Evolutionary conservation across 768 basidiomycete species (phyloP).

Genomic region (Fibroporia radiculosa): DNA sequence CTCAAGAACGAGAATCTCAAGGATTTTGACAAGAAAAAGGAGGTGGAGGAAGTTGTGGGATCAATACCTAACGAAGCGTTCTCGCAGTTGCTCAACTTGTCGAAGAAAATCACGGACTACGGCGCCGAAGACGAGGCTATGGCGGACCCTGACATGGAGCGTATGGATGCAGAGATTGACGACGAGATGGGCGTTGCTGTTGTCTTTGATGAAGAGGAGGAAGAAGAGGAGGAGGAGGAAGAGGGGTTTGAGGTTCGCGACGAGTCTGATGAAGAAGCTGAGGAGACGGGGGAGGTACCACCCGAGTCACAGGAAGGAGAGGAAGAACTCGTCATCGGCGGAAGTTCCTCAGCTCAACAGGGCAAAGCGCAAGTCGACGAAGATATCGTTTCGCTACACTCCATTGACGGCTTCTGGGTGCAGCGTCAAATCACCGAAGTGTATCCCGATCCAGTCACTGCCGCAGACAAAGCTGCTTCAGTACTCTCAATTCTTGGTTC

Average conservation of each 20-base stretch:
- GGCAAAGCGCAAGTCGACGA: slow-evolving; percentile 54
- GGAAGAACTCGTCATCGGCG: slow-evolving; percentile 74
- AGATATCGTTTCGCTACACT: slow-evolving; percentile 80
- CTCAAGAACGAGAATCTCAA: slow-evolving; percentile 50
- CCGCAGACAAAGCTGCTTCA: slow-evolving; percentile 81
- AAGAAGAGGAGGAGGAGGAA: slow-evolving; percentile 87
- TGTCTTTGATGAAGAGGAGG: slow-evolving; percentile 95
- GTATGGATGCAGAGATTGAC: slow-evolving; percentile 84
- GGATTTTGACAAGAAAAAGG: slow-evolving; percentile 33
- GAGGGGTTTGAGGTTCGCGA: slow-evolving; percentile 84
- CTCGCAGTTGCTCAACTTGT: slow-evolving; percentile 71
- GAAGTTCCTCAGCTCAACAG: slow-evolving; percentile 36
- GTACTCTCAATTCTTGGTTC: slow-evolving; percentile 83
- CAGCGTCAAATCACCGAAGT: slow-evolving; percentile 88
- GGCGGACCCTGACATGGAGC: slow-evolving; percentile 73
- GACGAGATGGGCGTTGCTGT: slow-evolving; percentile 97
- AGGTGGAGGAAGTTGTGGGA: slow-evolving; percentile 77
- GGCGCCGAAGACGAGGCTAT: slow-evolving; percentile 77
- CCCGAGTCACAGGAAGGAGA: slow-evolving; percentile 42
- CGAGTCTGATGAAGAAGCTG: slow-evolving; percentile 72
- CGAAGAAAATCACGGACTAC: slow-evolving; percentile 96
- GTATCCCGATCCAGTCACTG: slow-evolving; percentile 91
- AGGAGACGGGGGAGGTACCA: slow-evolving; percentile 41
- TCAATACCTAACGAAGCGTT: slow-evolving; percentile 65
- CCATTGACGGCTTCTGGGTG: slow-evolving; percentile 97